Conservation (phyloP, 169 alveolate genomes). For the Cyclospora cayetanensis region DNA sequence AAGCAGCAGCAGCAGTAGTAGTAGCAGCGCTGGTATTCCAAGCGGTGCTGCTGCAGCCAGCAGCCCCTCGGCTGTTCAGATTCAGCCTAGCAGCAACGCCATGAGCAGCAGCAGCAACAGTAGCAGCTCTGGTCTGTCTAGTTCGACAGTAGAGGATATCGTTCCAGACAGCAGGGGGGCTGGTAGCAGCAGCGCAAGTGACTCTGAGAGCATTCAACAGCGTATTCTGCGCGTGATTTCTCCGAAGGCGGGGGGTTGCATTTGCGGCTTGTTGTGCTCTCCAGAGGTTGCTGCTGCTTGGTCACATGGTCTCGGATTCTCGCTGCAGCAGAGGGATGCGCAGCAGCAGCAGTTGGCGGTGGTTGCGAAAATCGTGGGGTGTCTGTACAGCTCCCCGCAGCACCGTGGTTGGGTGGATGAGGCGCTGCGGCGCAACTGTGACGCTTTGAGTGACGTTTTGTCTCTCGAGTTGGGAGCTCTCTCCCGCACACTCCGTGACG, state of each 20-base stretch:
- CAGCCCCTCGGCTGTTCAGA: no score
- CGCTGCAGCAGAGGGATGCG: slow-evolving; percentile 52
- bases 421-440: slow-evolving; percentile 18
- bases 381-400: slow-evolving; percentile 50
- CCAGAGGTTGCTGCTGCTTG: slow-evolving; percentile 27
- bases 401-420: slow-evolving; percentile 53
- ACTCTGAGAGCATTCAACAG: not conserved
- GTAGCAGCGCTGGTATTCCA: not conserved
- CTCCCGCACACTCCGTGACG: not conserved
- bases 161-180: not conserved
- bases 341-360: slow-evolving; percentile 53
- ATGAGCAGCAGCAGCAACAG: not conserved
- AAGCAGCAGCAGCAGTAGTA: not conserved
- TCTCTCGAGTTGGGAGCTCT: not conserved
- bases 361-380: slow-evolving; percentile 36
- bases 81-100: no score
- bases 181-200: not conserved
- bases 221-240: slow-evolving; percentile 26
- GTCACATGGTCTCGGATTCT: not conserved
- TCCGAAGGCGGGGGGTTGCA: not conserved
- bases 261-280: slow-evolving; percentile 38
- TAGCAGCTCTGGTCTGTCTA: not conserved
- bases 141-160: not conserved
- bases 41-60: no score
- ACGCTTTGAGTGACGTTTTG: not conserved